A percentile compares a stretch with the other conserved stretches of the same genome.
These are phyloP conservation scores for Solanum rostratum DNA, from an alignment of 257 asterid genomes.

Conservation along the genomic window DNA sequence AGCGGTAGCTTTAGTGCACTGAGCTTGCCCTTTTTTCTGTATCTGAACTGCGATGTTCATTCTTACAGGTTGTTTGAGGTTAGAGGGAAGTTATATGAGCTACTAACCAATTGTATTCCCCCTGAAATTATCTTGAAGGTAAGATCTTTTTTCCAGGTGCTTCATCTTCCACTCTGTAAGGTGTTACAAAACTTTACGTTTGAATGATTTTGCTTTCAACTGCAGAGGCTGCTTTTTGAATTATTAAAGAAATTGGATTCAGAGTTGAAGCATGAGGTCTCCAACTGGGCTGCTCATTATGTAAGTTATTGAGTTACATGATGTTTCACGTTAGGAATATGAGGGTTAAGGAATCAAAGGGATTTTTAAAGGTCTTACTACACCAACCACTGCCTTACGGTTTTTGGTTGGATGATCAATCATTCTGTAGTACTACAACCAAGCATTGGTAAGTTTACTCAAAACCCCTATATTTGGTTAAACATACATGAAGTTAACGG, in stretches of 20 bases:
- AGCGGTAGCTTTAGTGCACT: too few relatives aligned
- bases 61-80: constrained; percentile 78
- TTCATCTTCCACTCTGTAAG: neutral
- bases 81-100: constrained; percentile 90
- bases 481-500: neutral
- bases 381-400: neutral
- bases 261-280: constrained; percentile 81
- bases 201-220: constrained; percentile 5
- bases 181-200: neutral
- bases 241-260: constrained; percentile 86
- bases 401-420: neutral
- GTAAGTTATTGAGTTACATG: constrained; percentile 32
- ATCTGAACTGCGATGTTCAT: neutral
- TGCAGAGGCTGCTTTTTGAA: constrained; percentile 81
- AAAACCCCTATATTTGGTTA: neutral
- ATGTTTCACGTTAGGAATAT: neutral
- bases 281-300: constrained; percentile 95
- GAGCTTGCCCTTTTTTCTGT: too few relatives aligned
- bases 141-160: neutral
- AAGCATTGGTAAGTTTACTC: neutral
- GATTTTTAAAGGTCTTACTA: neutral
- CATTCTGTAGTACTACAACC: neutral
- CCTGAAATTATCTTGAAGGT: constrained; percentile 88
- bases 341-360: neutral
- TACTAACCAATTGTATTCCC: constrained; percentile 86